Base-by-base conservation (phyloP, 768 basidiomycete species). In the Phylloporus sp. region DNA sequence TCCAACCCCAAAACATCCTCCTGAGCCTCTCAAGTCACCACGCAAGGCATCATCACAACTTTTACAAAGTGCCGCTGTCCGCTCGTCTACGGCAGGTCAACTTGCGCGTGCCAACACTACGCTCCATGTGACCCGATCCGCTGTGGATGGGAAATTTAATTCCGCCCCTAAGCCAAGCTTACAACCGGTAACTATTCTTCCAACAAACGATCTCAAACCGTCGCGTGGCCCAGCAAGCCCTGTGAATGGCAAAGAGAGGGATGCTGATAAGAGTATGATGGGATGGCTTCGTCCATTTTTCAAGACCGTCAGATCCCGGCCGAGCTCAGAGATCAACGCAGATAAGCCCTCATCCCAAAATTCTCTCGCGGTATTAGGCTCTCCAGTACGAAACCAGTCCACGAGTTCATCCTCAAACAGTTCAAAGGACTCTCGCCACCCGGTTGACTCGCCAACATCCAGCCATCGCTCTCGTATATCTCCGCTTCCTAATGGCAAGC, bases 241-340 rank as follows among this genome's bases (percentile, higher is more conserved):
- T 41, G 43, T 51, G 34, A 54, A 49, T 53, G 63, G 49, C 28
- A 65, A 60, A 47, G 67, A 63, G 47, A 73, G 61, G 73, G 73
- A 77, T 58, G 57, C 73, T 59, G 76, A 72, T 38, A 73, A 72
- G 49, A 77, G 76, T 57, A 34, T 59, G 51, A 60, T 61, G 52
- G 35, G 54, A 7, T 69, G 72, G 72, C 55, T 70, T 40, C 71
- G 65, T 43, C 51, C 61, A 42, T 58, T 56, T 11, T 35, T 60
- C 46, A 70, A 45, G 36, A 56, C 32, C 4, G 36, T 36, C 45
- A 67, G 55, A 49, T 28, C 56, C 35, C 69, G 65, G 12, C 59
- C 63, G 26, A 55, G 39, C 35, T 65, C 47, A 39, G 68, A 68
- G 27, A 41, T 35, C 15, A 58, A 45, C 22, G 5, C 47, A 15